phyloP scores from a whole-genome alignment of 2,329 filamentous ascomycete genomes.

The Verticillium nubilum region DNA sequence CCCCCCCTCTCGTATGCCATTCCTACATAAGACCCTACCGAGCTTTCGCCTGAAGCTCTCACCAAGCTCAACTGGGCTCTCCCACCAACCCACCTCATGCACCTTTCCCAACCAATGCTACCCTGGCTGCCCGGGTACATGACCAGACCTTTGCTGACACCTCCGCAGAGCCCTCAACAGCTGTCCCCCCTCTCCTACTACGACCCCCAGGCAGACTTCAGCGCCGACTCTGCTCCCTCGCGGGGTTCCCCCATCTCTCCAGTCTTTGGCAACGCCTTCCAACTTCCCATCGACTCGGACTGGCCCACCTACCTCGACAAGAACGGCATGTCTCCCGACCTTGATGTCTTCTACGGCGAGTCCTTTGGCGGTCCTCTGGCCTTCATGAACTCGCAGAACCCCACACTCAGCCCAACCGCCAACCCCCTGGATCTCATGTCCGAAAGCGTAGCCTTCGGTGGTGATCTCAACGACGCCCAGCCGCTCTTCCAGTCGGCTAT shows the following conservation, averaged over 20 bases:
- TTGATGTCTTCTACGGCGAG: conserved; percentile 24
- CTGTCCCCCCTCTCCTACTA: conserved; percentile 14
- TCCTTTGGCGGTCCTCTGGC: conserved; percentile 21
- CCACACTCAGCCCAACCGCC: conserved; percentile 25
- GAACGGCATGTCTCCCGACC: conserved; percentile 19
- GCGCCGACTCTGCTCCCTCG: conserved; percentile 28
- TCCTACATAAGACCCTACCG: no score
- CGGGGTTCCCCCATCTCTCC: conserved; percentile 23
- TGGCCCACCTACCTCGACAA: conserved; percentile 23
- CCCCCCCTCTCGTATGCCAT: no score
- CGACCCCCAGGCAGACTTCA: conserved; percentile 21
- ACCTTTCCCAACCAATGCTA: not conserved
- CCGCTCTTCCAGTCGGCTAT: conserved; percentile 18
- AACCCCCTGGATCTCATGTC: conserved; percentile 25
- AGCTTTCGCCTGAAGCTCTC: not conserved
- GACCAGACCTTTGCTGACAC: conserved; percentile 7
- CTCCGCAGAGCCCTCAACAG: conserved; percentile 7
- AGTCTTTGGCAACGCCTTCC: conserved; percentile 22
- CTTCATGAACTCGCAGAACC: conserved; percentile 17
- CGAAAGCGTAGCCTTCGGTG: conserved; percentile 16
- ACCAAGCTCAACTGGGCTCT: no score
- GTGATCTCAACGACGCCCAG: conserved; percentile 17
- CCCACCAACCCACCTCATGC: not conserved
- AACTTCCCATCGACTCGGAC: conserved; percentile 16
- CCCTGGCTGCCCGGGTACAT: no score